Percentiles rank a stretch among this genome's conserved stretches.
Conservation (phyloP, 345 rosid genomes). For the Chamaenerion angustifolium region DNA sequence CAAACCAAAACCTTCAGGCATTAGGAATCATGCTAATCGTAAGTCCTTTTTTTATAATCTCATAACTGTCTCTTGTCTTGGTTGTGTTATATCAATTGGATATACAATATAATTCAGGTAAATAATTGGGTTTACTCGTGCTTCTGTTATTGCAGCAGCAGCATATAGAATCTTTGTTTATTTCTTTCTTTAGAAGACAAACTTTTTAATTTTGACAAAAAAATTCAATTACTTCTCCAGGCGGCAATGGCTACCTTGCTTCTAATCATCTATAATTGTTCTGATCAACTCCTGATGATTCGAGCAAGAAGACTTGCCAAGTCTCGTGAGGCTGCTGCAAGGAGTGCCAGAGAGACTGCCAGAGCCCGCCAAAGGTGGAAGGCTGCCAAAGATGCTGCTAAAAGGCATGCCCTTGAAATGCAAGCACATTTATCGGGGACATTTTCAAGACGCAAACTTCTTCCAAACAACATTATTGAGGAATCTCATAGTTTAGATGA, state of each 20-base stretch:
- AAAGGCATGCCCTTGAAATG: constrained; percentile 54
- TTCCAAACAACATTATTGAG: constrained; percentile 22
- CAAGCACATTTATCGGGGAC: constrained; percentile 48
- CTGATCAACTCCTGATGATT: constrained; percentile 66
- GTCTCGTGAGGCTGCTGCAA: constrained; percentile 82
- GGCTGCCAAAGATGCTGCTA: constrained; percentile 53
- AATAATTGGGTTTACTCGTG: no score
- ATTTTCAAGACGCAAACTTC: constrained; percentile 35
- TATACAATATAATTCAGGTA: no score
- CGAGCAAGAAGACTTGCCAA: constrained; percentile 69
- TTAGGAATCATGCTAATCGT: constrained; percentile 80
- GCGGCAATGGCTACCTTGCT: constrained; percentile 56
- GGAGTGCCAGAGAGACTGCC: constrained; percentile 49
- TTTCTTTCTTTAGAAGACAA: background rate
- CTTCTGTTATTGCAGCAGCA: no score
- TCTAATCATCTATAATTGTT: constrained; percentile 76
- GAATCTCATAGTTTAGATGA: constrained; percentile 23
- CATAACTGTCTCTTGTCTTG: background rate
- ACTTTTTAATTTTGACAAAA: background rate
- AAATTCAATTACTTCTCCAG: constrained; percentile 28
- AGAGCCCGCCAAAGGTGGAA: constrained; percentile 74
- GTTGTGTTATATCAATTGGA: background rate
- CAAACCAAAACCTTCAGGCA: constrained; percentile 66
- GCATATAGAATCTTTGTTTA: background rate
- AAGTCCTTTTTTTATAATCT: constrained; percentile 16